Conservation (phyloP, 1,284 basidiomycete species). For the Trichosporon coremiiforme region DNA sequence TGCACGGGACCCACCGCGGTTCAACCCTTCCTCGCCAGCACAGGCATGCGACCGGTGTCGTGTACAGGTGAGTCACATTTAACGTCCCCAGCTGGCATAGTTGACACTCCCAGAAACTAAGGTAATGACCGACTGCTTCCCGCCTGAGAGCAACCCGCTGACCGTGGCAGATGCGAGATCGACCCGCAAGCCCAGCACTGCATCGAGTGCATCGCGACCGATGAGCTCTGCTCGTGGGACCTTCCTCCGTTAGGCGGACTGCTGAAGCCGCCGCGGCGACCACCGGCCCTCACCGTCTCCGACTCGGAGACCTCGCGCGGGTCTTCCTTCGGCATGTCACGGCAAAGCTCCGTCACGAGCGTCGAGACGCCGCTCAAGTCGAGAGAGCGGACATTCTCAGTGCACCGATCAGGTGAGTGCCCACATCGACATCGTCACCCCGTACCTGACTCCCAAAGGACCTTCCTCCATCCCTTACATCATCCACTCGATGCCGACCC, state of each 20-base stretch:
- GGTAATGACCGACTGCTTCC: slow-evolving; percentile 18
- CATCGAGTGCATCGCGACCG: slow-evolving; percentile 29
- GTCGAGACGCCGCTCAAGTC: background rate
- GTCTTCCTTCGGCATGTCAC: slow-evolving; percentile 24
- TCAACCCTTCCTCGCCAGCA: slow-evolving; percentile 16
- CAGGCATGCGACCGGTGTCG: slow-evolving; percentile 44
- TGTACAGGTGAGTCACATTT: slow-evolving; percentile 33
- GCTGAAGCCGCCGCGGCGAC: slow-evolving; percentile 2
- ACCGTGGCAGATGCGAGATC: slow-evolving; percentile 24
- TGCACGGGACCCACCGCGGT: background rate
- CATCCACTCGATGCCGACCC: slow-evolving; percentile 39
- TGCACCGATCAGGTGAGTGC: slow-evolving; percentile 32
- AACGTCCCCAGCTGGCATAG: background rate
- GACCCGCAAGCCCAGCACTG: slow-evolving; percentile 29
- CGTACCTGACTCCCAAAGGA: slow-evolving; percentile 26
- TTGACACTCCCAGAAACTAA: slow-evolving; percentile 28
- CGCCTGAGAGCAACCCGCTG: background rate
- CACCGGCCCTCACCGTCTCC: background rate
- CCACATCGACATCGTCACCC: background rate
- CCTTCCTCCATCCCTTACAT: slow-evolving; percentile 38
- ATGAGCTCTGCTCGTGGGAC: slow-evolving; percentile 13
- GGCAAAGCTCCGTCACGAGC: slow-evolving; percentile 3
- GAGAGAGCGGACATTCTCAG: background rate
- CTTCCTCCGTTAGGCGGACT: background rate
- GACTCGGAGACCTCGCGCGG: background rate